A percentile compares a stretch with the other conserved stretches of the same genome.
These are phyloP conservation scores for Dioscorea zingiberensis DNA, from an alignment of 106 monocot genomes.

Conservation along the genomic window DNA sequence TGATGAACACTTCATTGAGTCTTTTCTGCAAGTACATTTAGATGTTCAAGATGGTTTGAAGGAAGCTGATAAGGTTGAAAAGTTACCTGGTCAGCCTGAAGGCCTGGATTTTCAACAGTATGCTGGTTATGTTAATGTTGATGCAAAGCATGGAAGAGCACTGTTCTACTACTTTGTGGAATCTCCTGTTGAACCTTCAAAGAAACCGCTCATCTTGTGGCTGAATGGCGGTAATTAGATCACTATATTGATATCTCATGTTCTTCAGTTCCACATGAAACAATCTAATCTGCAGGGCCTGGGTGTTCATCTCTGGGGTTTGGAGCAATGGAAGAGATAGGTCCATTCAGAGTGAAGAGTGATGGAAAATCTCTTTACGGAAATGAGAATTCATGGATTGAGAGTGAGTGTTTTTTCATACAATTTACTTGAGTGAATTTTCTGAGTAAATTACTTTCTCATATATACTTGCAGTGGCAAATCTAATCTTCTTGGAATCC, in stretches of 20 bases:
- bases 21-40: too few relatives aligned
- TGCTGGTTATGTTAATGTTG: not conserved
- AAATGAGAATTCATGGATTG: conserved; percentile 12
- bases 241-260: not conserved
- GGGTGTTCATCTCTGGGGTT: conserved; percentile 15
- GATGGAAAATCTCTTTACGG: conserved; percentile 8
- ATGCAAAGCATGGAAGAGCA: conserved; percentile 12
- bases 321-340: conserved; percentile 10
- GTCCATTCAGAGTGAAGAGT: conserved; percentile 8
- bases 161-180: conserved; percentile 19
- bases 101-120: not conserved
- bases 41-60: not conserved
- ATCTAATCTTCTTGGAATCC: conserved; percentile 28
- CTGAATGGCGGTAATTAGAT: conserved; percentile 3
- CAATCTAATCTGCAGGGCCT: not conserved
- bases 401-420: too few relatives aligned
- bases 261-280: not conserved
- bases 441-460: too few relatives aligned
- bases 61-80: not conserved
- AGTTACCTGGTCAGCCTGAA: conserved; percentile 6
- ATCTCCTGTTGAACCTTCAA: conserved; percentile 3
- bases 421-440: too few relatives aligned
- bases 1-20: too few relatives aligned
- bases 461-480: too few relatives aligned
- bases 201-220: conserved; percentile 12